Evolutionary conservation across 1,284 basidiomycete species (phyloP).

Genomic region (Exsudoporus floridanus): DNA sequence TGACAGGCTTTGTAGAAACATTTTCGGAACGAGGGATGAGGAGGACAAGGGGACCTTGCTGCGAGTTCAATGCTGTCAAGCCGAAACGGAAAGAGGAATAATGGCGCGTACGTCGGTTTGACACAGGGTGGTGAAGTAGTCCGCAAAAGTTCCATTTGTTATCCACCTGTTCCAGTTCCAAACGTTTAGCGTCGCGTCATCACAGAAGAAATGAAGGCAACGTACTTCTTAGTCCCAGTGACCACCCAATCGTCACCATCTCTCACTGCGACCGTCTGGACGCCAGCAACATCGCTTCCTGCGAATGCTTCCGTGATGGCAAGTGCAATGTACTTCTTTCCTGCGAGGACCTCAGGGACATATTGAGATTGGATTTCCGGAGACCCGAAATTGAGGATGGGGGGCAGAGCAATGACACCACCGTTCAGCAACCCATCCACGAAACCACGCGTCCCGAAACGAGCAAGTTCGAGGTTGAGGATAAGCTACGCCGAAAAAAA

Average conservation of each 20-base stretch:
- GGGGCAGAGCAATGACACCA: constrained; percentile 81
- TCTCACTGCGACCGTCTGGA: constrained; percentile 79
- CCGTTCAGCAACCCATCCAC: constrained; percentile 82
- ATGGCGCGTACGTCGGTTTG: constrained; percentile 52
- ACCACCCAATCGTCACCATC: constrained; percentile 88
- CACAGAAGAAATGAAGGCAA: not conserved
- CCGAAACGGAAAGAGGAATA: not conserved
- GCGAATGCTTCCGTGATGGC: constrained; percentile 84
- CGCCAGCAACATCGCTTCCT: constrained; percentile 86
- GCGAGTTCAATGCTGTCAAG: constrained; percentile 4
- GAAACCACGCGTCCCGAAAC: constrained; percentile 82
- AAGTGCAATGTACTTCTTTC: constrained; percentile 77
- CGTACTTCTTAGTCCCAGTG: constrained; percentile 83
- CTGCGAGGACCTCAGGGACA: constrained; percentile 73
- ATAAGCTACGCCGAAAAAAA: constrained; percentile 52
- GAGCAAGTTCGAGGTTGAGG: constrained; percentile 83
- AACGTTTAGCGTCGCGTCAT: not conserved
- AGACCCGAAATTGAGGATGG: constrained; percentile 83
- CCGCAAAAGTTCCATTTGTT: constrained; percentile 83
- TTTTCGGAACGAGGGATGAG: constrained; percentile 77
- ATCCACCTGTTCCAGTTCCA: constrained; percentile 69
- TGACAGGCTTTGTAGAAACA: constrained; percentile 90
- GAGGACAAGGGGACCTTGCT: constrained; percentile 86
- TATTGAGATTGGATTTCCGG: constrained; percentile 68
- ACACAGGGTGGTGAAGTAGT: constrained; percentile 79